Evolutionary conservation across 129 eudicot genomes (phyloP).

Genomic region (Erigeron canadensis): DNA sequence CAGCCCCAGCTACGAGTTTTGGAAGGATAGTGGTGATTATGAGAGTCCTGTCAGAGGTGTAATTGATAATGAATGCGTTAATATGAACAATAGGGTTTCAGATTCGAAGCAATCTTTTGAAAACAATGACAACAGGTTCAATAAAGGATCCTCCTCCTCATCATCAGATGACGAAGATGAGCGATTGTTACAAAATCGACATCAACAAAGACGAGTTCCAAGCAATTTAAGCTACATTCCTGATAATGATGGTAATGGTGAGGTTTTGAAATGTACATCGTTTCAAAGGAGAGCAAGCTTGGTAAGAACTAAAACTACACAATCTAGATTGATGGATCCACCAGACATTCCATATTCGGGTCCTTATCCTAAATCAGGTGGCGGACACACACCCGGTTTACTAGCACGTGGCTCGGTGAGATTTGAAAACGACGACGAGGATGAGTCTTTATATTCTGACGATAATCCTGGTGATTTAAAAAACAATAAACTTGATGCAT

Average conservation of each 20-base stretch:
- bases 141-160: not conserved
- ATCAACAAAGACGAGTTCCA: slow-evolving; percentile 31
- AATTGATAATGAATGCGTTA: not conserved
- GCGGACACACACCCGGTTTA: slow-evolving; percentile 31
- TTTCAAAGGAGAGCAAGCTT: slow-evolving; percentile 48
- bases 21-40: slow-evolving; percentile 14
- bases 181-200: slow-evolving; percentile 16
- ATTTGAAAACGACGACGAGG: slow-evolving; percentile 54
- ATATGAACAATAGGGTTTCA: slow-evolving; percentile 11
- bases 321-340: slow-evolving; percentile 63
- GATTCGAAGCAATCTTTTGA: slow-evolving; percentile 33
- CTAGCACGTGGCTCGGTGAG: slow-evolving; percentile 14
- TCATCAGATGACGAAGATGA: slow-evolving; percentile 23
- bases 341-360: slow-evolving; percentile 33
- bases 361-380: slow-evolving; percentile 17
- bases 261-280: slow-evolving; percentile 70
- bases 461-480: slow-evolving; percentile 63
- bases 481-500: slow-evolving; percentile 40
- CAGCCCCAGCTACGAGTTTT: slow-evolving; percentile 9
- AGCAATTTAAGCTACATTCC: slow-evolving; percentile 26
- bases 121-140: slow-evolving; percentile 12
- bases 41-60: slow-evolving; percentile 32
- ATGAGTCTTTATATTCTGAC: slow-evolving; percentile 55
- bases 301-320: slow-evolving; percentile 46
- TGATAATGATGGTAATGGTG: slow-evolving; percentile 23